A percentile compares a stretch with the other conserved stretches of the same genome.
Conservation (phyloP, 768 basidiomycete genomes). For the Daedaleopsis sinensis region DNA sequence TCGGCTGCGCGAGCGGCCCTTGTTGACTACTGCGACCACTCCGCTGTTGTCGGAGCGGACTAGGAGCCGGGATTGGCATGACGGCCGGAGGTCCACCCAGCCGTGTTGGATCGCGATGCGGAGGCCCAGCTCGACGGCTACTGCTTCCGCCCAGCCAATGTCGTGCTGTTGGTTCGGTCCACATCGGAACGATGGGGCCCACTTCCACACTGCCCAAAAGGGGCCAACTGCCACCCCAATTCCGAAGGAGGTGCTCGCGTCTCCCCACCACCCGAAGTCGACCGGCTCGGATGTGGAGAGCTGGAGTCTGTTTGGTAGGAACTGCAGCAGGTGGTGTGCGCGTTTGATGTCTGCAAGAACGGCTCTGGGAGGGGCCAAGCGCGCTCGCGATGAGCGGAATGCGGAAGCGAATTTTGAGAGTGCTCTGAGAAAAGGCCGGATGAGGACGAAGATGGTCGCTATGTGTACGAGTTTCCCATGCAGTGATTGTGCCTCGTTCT, state of each 20-base stretch:
- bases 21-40: slow-evolving; percentile 33
- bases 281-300: slow-evolving; percentile 14
- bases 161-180: slow-evolving; percentile 31
- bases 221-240: slow-evolving; percentile 36
- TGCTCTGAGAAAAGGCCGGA: slow-evolving; percentile 30
- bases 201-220: slow-evolving; percentile 36
- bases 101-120: slow-evolving; percentile 9
- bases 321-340: slow-evolving; percentile 19
- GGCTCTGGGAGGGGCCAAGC: slow-evolving; percentile 7
- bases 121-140: slow-evolving; percentile 40
- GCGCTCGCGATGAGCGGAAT: slow-evolving; percentile 23
- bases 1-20: slow-evolving; percentile 31
- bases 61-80: slow-evolving; percentile 2
- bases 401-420: slow-evolving; percentile 25
- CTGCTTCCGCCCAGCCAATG: slow-evolving; percentile 45
- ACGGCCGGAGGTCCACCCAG: background rate
- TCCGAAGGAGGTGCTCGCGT: slow-evolving; percentile 40
- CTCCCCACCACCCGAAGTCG: slow-evolving; percentile 39
- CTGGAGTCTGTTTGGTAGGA: slow-evolving; percentile 26
- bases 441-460: slow-evolving; percentile 29
- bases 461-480: slow-evolving; percentile 39
- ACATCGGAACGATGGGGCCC: slow-evolving; percentile 31
- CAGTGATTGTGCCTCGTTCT: slow-evolving; percentile 27
- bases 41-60: slow-evolving; percentile 41
- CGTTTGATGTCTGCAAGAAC: slow-evolving; percentile 29